Conservation (phyloP, 2,329 filamentous ascomycete species). For the Bisporella sp. region DNA sequence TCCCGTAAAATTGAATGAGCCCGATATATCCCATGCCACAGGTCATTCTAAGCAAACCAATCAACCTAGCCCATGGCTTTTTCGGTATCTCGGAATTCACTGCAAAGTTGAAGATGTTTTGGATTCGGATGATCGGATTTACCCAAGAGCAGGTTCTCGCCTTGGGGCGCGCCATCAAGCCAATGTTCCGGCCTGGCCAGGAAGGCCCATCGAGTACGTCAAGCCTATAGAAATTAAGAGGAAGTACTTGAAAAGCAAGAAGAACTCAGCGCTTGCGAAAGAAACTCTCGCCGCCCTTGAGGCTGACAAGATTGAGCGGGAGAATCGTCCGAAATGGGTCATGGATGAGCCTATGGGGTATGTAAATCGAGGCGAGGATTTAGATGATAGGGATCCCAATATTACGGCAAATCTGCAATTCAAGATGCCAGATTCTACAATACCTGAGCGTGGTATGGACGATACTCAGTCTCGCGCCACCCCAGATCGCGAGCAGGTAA, state of each 20-base stretch:
- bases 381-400: constrained; percentile 59
- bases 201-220: constrained; percentile 80
- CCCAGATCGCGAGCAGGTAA: constrained; percentile 37
- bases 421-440: constrained; percentile 58
- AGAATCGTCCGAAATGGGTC: constrained; percentile 85
- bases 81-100: constrained; percentile 91
- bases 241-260: constrained; percentile 62
- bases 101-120: constrained; percentile 92
- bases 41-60: constrained; percentile 82
- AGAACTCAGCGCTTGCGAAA: constrained; percentile 70
- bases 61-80: constrained; percentile 91
- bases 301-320: constrained; percentile 70
- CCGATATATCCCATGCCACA: constrained; percentile 46
- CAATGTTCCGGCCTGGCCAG: constrained; percentile 76
- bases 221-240: constrained; percentile 84
- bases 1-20: constrained; percentile 48
- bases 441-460: constrained; percentile 33
- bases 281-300: constrained; percentile 74
- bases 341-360: constrained; percentile 88
- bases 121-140: constrained; percentile 96
- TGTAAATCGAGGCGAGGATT: constrained; percentile 74
- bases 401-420: constrained; percentile 73
- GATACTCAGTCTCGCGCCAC: constrained; percentile 21
- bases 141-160: constrained; percentile 88
- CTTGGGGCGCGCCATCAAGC: constrained; percentile 90